phyloP scores from a whole-genome alignment of 169 alveolate genomes.

The Plasmodium gallinaceum region DNA sequence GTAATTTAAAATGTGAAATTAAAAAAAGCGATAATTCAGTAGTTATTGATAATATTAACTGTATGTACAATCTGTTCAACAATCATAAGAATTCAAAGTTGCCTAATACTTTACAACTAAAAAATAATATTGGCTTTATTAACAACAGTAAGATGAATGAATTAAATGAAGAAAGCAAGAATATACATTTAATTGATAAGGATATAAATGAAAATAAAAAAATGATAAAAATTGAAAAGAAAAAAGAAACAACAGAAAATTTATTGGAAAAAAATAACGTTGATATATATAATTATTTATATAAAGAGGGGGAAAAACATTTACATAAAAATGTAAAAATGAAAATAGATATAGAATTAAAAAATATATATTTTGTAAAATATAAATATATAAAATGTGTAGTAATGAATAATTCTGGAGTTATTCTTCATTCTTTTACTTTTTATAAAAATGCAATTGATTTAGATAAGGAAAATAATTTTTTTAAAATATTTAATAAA shows the following conservation, averaged over 20 bases:
- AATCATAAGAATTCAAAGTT: too few species aligned
- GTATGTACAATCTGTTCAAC: too few species aligned
- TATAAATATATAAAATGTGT: constrained; percentile 63
- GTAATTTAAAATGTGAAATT: too few species aligned
- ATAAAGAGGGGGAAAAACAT: not conserved
- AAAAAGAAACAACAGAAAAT: not conserved
- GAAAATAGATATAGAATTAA: constrained; percentile 44
- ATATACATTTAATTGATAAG: not conserved
- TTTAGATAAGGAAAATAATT: constrained; percentile 28
- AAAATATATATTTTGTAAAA: constrained; percentile 57
- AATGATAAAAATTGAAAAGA: not conserved
- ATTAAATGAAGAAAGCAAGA: not conserved
- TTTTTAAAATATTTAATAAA: constrained; percentile 51
- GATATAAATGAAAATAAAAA: not conserved
- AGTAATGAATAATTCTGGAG: constrained; percentile 57
- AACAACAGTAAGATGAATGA: not conserved
- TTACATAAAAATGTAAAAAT: constrained; percentile 2
- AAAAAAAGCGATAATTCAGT: too few species aligned
- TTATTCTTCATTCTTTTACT: constrained; percentile 23
- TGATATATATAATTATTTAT: constrained; percentile 16
- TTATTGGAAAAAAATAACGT: not conserved
- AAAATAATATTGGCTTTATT: not conserved
- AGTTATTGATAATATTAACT: too few species aligned
- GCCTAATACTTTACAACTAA: not conserved
- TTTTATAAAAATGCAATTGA: constrained; percentile 37